Evolutionary conservation across 169 alveolate species (phyloP).

Genomic region (Neospora caninum): DNA sequence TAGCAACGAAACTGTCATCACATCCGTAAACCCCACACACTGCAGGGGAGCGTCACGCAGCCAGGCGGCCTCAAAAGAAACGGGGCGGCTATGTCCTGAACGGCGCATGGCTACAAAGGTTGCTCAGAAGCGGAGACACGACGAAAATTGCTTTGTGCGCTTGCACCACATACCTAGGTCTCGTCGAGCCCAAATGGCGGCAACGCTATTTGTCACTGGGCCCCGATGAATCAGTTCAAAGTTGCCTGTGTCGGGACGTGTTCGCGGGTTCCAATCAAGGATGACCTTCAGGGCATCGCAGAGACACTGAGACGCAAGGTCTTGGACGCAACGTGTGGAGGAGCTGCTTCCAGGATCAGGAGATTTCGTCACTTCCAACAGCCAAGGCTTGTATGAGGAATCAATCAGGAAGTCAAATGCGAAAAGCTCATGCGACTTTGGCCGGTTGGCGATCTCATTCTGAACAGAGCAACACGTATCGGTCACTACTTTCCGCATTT

Average conservation of each 20-base stretch:
- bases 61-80: no score
- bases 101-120: no score
- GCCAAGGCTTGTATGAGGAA: neutral
- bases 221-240: neutral
- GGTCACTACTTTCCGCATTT: neutral
- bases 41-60: no score
- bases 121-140: no score
- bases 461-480: conserved; percentile 76
- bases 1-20: no score
- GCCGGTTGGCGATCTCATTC: neutral
- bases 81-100: no score
- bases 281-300: neutral
- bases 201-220: neutral
- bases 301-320: neutral
- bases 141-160: no score
- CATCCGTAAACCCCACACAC: no score
- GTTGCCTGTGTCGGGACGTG: neutral
- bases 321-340: neutral
- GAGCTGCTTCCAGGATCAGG: neutral
- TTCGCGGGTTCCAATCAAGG: neutral
- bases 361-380: neutral
- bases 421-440: conserved; percentile 4
- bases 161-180: neutral
- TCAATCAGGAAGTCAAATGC: neutral
- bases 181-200: conserved; percentile 2